These are phyloP conservation scores for Metschnikowia matae DNA, from an alignment of 805 yeast species.

Conservation along the genomic window DNA sequence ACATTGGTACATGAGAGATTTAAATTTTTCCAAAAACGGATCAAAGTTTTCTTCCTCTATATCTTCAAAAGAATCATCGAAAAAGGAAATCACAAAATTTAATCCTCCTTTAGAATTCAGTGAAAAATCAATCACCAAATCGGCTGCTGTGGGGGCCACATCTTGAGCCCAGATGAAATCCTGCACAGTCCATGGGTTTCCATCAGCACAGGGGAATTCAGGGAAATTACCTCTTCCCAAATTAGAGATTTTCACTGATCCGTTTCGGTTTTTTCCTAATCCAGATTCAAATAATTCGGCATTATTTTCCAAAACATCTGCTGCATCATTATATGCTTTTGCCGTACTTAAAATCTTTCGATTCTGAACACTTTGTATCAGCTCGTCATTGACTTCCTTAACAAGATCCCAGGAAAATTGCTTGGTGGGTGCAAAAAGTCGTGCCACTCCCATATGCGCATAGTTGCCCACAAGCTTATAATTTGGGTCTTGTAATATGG, in stretches of 20 bases:
- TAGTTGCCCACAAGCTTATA: conserved; percentile 30
- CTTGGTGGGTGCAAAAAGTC: conserved; percentile 27
- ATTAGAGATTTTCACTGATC: conserved; percentile 34
- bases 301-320: conserved; percentile 16
- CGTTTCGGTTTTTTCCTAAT: conserved; percentile 26
- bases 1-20: conserved; percentile 4
- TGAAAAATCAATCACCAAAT: conserved; percentile 32
- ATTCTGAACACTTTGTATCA: conserved; percentile 20
- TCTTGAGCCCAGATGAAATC: conserved; percentile 37
- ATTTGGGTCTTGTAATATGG: conserved; percentile 14
- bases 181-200: conserved; percentile 23
- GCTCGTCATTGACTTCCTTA: conserved; percentile 17
- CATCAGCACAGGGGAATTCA: conserved; percentile 4
- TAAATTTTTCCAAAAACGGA: conserved; percentile 18
- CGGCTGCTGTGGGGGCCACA: conserved; percentile 30
- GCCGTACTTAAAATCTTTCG: conserved; percentile 22
- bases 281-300: conserved; percentile 20
- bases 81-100: conserved; percentile 31
- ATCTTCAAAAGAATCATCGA: conserved; percentile 26
- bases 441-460: conserved; percentile 32
- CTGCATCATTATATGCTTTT: conserved; percentile 18
- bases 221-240: conserved; percentile 31
- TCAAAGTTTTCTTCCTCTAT: conserved; percentile 23
- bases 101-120: conserved; percentile 31
- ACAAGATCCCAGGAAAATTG: conserved; percentile 34